phyloP scores from a whole-genome alignment of 176 grass and related monocot genomes.

The Cocos nucifera region DNA sequence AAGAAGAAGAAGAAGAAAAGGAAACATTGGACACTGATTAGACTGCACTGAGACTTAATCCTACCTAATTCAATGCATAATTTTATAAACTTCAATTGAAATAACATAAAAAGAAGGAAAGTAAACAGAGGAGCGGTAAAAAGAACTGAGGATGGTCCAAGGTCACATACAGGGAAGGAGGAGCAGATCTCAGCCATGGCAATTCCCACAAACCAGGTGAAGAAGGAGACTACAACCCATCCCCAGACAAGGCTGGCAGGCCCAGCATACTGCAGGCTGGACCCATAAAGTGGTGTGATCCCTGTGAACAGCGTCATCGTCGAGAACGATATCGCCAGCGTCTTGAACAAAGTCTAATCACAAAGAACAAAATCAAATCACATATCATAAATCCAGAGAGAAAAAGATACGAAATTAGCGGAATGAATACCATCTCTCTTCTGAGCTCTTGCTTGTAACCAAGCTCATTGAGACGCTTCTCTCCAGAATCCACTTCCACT shows the following conservation, averaged over 20 bases:
- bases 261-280: constrained; percentile 79
- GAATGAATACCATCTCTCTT: constrained; percentile 61
- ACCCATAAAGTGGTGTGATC: constrained; percentile 91
- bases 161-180: constrained; percentile 65
- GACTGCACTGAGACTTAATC: too few species aligned
- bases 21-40: too few species aligned
- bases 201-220: constrained; percentile 98
- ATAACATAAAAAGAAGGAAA: too few species aligned
- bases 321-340: constrained; percentile 97
- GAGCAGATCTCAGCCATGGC: constrained; percentile 99
- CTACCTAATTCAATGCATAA: too few species aligned
- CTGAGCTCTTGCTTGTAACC: constrained; percentile 99
- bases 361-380: background rate
- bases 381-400: too few species aligned
- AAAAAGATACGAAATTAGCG: too few species aligned
- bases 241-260: constrained; percentile 90
- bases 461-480: constrained; percentile 99
- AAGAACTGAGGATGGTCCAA: background rate
- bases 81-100: too few species aligned
- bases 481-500: constrained; percentile 62
- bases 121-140: too few species aligned
- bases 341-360: constrained; percentile 91
- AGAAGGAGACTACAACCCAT: constrained; percentile 97
- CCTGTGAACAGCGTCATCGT: constrained; percentile 99
- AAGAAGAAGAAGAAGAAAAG: too few species aligned